Percentiles rank a stretch among this genome's conserved stretches.
phyloP scores from a whole-genome alignment of 1,284 basidiomycete genomes.

The Pascua sp. region DNA sequence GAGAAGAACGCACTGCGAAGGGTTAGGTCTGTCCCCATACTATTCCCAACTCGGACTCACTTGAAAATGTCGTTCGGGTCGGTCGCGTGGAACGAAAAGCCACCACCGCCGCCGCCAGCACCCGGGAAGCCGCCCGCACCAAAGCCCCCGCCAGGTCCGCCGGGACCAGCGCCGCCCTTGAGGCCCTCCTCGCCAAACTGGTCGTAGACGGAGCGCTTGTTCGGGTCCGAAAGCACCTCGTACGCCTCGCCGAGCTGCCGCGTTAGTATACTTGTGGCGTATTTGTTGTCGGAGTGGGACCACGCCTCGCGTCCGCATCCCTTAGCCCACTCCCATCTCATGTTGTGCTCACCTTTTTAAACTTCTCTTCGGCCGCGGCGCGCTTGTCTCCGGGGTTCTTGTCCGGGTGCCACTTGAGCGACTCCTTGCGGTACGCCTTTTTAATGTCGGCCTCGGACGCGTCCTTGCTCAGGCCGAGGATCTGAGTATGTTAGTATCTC shows the following conservation, averaged over 20 bases:
- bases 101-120: slow-evolving; percentile 41
- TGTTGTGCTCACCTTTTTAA: slow-evolving; percentile 70
- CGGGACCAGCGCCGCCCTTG: slow-evolving; percentile 56
- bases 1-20: slow-evolving; percentile 63
- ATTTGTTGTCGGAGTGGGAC: too few species aligned
- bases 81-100: slow-evolving; percentile 63
- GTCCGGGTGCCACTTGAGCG: slow-evolving; percentile 89
- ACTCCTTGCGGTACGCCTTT: slow-evolving; percentile 58
- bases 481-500: slow-evolving; percentile 17
- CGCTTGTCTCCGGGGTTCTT: slow-evolving; percentile 56
- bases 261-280: neutral
- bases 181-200: slow-evolving; percentile 95
- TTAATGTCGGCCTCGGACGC: slow-evolving; percentile 81
- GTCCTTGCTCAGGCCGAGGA: slow-evolving; percentile 65
- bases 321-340: neutral
- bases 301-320: too few species aligned
- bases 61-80: slow-evolving; percentile 92
- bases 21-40: slow-evolving; percentile 11
- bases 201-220: slow-evolving; percentile 91
- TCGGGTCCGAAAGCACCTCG: slow-evolving; percentile 83
- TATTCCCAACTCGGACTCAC: slow-evolving; percentile 54
- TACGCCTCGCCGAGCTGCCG: slow-evolving; percentile 86
- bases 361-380: slow-evolving; percentile 81
- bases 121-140: slow-evolving; percentile 55
- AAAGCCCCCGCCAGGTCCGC: slow-evolving; percentile 50